These are phyloP conservation scores for Pichia sp. DNA, from an alignment of 1,139 yeast species.

Conservation along the genomic window DNA sequence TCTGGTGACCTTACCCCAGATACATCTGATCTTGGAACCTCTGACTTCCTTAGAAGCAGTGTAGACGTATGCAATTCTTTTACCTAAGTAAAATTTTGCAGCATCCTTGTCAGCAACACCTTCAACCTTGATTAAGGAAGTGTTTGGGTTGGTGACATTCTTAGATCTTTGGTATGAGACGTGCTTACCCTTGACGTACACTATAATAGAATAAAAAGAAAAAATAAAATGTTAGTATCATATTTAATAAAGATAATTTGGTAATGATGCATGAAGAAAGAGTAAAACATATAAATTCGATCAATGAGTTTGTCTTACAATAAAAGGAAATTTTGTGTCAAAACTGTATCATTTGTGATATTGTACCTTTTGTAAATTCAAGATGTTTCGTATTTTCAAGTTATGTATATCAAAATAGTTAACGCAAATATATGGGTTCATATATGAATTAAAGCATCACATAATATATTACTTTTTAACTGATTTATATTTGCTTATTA, in stretches of 20 bases:
- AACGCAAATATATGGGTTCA: too few species aligned
- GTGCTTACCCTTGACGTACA: constrained; percentile 99
- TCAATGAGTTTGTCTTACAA: too few species aligned
- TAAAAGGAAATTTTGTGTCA: too few species aligned
- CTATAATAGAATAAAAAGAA: constrained; percentile 34
- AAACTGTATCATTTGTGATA: too few species aligned
- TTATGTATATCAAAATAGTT: too few species aligned
- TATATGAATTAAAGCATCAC: too few species aligned
- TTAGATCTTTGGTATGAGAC: constrained; percentile 99
- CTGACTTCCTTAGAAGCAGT: constrained; percentile 96
- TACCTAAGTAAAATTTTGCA: constrained; percentile 98
- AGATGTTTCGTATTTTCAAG: too few species aligned
- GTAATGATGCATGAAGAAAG: too few species aligned
- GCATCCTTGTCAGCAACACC: constrained; percentile 89
- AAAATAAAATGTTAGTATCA: constrained; percentile 21
- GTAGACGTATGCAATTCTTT: constrained; percentile 99
- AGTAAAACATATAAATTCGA: too few species aligned
- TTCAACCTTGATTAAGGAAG: constrained; percentile 93
- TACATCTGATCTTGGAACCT: constrained; percentile 98
- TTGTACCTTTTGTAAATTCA: too few species aligned
- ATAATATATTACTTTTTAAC: too few species aligned
- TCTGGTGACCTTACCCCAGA: constrained; percentile 99
- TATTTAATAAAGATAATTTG: not conserved
- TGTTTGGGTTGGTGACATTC: constrained; percentile 97
- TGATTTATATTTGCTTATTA: too few species aligned